Evolutionary conservation across 768 basidiomycete genomes (phyloP), one percentile per base, ranked within the genome.

Genomic region (Termitomyces sp.): DNA sequence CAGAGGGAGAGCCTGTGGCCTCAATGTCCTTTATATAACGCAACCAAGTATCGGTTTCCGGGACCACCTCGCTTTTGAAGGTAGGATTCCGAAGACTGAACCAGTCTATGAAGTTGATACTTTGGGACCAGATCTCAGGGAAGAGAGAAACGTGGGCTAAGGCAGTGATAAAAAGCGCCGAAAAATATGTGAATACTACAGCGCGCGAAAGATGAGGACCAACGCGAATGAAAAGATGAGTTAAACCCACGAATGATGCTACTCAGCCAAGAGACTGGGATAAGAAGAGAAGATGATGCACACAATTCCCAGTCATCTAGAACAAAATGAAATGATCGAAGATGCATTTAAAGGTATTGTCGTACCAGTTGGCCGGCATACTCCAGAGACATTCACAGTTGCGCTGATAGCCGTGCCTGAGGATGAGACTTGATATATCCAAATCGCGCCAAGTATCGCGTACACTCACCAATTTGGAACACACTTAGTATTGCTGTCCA

Each of bases 31-130:
- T 55, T 12, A 54, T 52, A 34, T 62, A 53, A 35, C 50, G 59
- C 5, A 57, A 35, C 53, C 59, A 56, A 8, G 61, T 40, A 46
- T 59, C 54, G 21, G 50, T 19, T 40, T 49, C 55, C 19, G 44
- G 40, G n/a, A 55, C 52, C 19, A 45, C 52, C 32, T 23, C 40
- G 30, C 34, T 54, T 59, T 19, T 43, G n/a, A 6, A 30, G 16
- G 34, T 32, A 23, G 34, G 14, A 21, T 52, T 35, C 21, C 61
- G 52, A 11, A 59, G 58, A 12, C 56, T 65, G 64, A 86, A 89
- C 88, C 88, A 89, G 16, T 77, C 75, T 19, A 87, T 72, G 14
- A 71, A 65, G 58, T 79, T 79, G 34, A 88, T 67, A 10, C 78
- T 74, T 41, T 71, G 71, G 28, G 49, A 68, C 86, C 86, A 89